Evolutionary conservation across 2,329 filamentous ascomycete genomes (phyloP), one percentile per base, ranked within the genome.

Genomic region (Colletotrichum caudatum): DNA sequence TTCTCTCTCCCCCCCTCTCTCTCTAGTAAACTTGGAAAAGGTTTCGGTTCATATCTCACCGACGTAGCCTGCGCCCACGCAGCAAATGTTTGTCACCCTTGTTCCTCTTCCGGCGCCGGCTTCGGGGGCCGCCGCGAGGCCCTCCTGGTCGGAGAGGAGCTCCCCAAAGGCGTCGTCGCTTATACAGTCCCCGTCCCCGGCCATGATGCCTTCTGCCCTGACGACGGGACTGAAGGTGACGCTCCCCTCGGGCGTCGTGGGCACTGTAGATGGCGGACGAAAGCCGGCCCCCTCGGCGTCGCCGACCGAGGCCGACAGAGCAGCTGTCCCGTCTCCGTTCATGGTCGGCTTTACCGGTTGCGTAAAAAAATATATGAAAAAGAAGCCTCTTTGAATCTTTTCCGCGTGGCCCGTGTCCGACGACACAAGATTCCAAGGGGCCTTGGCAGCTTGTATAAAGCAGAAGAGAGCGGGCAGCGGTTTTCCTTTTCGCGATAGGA

Each of bases 21-120:
- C 2, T 44, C 1, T 44, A 16, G 29, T n/a, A 46, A 20, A n/a
- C 20, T 46, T 18, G 39, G 14, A 14, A 14, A 6, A 23, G 3
- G 1, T 29, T 35, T 61, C 9, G 39, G 1, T 61, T 9, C 5
- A 2, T 48, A 14, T 84, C 90, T 77, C 84, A 93, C 90, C 91
- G 72, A 94, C 91, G 79, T 94, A 94, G 75, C 92, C 92, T 74
- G 92, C 92, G 61, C 92, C 92, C 73, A 94, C 89, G 78, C 91
- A 93, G 80, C 92, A 93, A 64, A 94, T 90, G 77, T 88, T 91
- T 76, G 82, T 83, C 50, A 91, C 80, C 29, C 37, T 53, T 23
- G 56, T 18, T 1, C 16, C 26, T 29, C 56, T 20, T 11, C 37
- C 5, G 11, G 18, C 23, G 50, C 35, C 20, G 14, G 37, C 14